Evolutionary conservation across 768 basidiomycete genomes (phyloP).

Genomic region (Tephrocybe sp.): DNA sequence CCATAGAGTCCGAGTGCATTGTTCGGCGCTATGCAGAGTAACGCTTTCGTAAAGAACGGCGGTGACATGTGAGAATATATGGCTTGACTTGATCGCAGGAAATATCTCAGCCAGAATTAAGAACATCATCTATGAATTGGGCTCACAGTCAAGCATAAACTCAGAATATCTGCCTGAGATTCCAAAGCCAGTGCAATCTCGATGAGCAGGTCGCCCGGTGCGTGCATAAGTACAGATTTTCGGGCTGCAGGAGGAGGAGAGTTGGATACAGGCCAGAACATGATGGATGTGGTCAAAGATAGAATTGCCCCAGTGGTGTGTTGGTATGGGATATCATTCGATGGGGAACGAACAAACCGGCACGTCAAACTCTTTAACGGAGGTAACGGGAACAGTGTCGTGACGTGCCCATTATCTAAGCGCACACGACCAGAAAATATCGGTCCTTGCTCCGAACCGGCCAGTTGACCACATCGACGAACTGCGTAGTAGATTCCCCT

Average conservation of each 20-base stretch:
- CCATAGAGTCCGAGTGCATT: slow-evolving; percentile 61
- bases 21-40: slow-evolving; percentile 49
- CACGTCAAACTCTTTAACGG: no score
- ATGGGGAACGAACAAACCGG: background rate
- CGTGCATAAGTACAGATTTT: slow-evolving; percentile 3
- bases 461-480: background rate
- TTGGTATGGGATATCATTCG: background rate
- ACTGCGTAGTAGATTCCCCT: background rate
- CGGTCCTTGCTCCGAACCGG: background rate
- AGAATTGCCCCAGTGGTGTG: background rate
- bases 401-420: background rate
- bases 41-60: slow-evolving; percentile 63
- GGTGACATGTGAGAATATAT: slow-evolving; percentile 51
- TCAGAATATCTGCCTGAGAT: slow-evolving; percentile 53
- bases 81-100: slow-evolving; percentile 43
- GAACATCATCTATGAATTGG: background rate
- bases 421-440: background rate
- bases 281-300: slow-evolving; percentile 1
- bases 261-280: slow-evolving; percentile 10
- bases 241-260: background rate
- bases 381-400: background rate
- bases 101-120: background rate
- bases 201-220: slow-evolving; percentile 64
- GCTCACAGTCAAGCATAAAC: slow-evolving; percentile 61
- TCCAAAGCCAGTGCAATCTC: slow-evolving; percentile 61